Percentiles rank a stretch among this genome's conserved stretches.
Conservation (phyloP, 345 rosid genomes). For the Cardamine chenopodiifolia region DNA sequence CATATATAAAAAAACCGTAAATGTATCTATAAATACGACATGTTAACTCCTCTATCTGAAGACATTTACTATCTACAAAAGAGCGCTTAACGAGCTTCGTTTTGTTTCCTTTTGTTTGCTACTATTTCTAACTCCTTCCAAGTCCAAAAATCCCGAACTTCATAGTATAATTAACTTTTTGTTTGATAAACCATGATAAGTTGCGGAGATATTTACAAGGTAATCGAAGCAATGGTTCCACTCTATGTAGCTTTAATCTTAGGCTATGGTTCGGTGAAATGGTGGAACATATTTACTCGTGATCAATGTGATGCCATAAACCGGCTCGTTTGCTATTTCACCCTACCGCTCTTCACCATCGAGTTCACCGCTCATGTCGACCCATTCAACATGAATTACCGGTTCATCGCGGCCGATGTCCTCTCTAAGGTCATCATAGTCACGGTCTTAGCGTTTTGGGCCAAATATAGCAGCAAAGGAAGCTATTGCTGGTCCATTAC, state of each 20-base stretch:
- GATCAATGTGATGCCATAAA: conserved; percentile 85
- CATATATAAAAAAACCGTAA: neutral
- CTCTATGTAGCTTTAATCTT: conserved; percentile 72
- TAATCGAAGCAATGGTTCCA: conserved; percentile 76
- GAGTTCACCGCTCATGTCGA: conserved; percentile 73
- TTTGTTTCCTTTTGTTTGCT: conserved; percentile 20
- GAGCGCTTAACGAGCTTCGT: conserved; percentile 13
- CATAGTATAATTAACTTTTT: neutral
- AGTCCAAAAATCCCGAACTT: too few species aligned
- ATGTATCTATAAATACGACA: conserved; percentile 32
- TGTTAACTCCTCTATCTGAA: conserved; percentile 6
- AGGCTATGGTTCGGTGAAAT: conserved; percentile 85
- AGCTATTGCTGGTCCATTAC: conserved; percentile 86
- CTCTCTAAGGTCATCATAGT: conserved; percentile 68
- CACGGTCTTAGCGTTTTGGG: conserved; percentile 61
- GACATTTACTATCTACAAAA: conserved; percentile 31
- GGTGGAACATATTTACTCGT: conserved; percentile 77
- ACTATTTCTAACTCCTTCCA: conserved; percentile 19
- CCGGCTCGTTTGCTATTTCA: conserved; percentile 78
- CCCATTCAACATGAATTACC: conserved; percentile 75
- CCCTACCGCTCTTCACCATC: conserved; percentile 75
- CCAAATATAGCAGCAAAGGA: conserved; percentile 61
- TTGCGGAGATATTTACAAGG: conserved; percentile 80
- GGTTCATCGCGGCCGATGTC: conserved; percentile 62
- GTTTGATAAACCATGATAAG: conserved; percentile 56